Base-by-base conservation (phyloP, 495 filamentous ascomycete species). In the Tricharina praecox region DNA sequence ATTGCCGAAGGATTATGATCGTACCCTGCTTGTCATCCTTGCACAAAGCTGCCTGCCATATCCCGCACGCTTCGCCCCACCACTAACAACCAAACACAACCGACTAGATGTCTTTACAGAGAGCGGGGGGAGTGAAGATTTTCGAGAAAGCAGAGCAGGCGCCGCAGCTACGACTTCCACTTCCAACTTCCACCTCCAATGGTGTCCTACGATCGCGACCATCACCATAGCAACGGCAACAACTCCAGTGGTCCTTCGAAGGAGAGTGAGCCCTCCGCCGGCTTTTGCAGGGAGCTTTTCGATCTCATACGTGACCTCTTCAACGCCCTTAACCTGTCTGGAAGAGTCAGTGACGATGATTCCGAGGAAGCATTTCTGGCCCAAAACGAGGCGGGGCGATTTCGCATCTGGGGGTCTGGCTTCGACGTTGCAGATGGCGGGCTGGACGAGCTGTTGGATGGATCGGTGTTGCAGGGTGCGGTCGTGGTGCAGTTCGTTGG, bases 381-480 rank as follows among this genome's bases (percentile, higher is more conserved):
- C 21, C 21, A 46, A 37, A 45, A 46, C 13, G 49, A 51, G 42
- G 37, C 21, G n/a, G 49, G 49, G 15, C 19, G 41, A 20, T 40
- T 51, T 1, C 35, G 32, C 16, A 11, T 51, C 16, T 51, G 49
- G 49, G 49, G 41, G 3, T 38, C 44, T 37, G 48, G 48, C 2
- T 50, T 50, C 19, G 39, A 37, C 20, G 48, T 37, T 5, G 16
- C 18, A 25, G 48, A 44, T 33, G 48, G 48, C 16, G 26, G 34
- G 16, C 21, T 50, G 4, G 39, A 50, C 30, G 39, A 35, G 19
- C 20, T 45, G 23, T 23, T 50, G 4, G 48, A 45, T 32, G 34
- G 13, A 2, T 50, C 48, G 3, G 26, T 11, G 19, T 19, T 50
- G 9, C 23, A 25, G 16, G 40, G 34, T 20, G 34, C 48, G 2